A percentile compares a stretch with the other conserved stretches of the same genome.
phyloP scores from a whole-genome alignment of 257 asterid species.

The Ilex aquifolium region DNA sequence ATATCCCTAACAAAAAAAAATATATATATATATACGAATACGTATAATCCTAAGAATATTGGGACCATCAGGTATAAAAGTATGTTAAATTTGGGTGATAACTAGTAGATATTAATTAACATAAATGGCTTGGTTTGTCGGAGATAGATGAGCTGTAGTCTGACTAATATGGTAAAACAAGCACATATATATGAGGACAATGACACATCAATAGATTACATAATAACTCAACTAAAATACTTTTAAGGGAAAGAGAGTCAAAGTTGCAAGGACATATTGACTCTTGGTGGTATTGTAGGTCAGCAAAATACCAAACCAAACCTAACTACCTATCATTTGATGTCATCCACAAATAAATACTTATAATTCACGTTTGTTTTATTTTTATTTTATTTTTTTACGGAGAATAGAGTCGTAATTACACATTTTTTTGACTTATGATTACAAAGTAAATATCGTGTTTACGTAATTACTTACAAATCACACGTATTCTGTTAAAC shows the following conservation, averaged over 20 bases:
- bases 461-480: no score
- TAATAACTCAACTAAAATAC: constrained; percentile 2
- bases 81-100: constrained; percentile 5
- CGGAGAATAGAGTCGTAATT: no score
- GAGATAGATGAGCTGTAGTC: constrained; percentile 36
- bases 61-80: not conserved
- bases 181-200: constrained; percentile 3
- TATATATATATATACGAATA: no score
- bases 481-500: no score
- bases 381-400: no score
- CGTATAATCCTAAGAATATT: no score
- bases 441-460: no score
- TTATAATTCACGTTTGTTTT: not conserved
- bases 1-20: no score
- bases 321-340: constrained; percentile 25
- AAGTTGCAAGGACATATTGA: constrained; percentile 15
- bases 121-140: not conserved
- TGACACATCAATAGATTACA: not conserved
- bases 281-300: constrained; percentile 29
- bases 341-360: constrained; percentile 1
- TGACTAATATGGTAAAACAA: constrained; percentile 17
- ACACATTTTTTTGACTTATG: no score
- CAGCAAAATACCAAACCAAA: constrained; percentile 45
- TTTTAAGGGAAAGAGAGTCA: constrained; percentile 21
- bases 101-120: constrained; percentile 8